Percentiles rank a stretch among this genome's conserved stretches.
Evolutionary conservation across 2,329 filamentous ascomycete species (phyloP).

Genomic region (Colletotrichum sp.): DNA sequence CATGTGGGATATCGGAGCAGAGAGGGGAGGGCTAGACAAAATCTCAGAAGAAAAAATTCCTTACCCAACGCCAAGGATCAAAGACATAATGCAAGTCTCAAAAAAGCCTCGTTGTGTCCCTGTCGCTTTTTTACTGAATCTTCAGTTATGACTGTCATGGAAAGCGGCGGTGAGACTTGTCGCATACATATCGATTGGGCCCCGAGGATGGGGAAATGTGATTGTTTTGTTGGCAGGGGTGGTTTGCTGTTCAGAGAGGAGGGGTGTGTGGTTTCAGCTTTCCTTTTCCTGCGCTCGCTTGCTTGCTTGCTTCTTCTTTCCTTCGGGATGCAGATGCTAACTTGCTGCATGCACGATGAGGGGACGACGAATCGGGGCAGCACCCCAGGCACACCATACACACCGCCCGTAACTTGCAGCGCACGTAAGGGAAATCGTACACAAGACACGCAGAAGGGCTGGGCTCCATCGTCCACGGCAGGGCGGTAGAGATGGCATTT

Average conservation of each 20-base stretch:
- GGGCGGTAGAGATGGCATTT: background rate
- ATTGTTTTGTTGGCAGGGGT: background rate
- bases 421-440: conserved; percentile 12
- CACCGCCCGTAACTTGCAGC: background rate
- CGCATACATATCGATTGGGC: background rate
- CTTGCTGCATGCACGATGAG: conserved; percentile 3
- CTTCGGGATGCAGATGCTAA: background rate
- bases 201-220: background rate
- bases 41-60: background rate
- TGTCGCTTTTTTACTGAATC: background rate
- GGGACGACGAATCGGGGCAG: conserved; percentile 12
- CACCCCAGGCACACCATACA: background rate
- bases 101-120: background rate
- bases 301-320: background rate
- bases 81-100: background rate
- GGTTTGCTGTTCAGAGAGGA: background rate
- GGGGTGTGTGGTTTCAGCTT: conserved; percentile 6
- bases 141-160: background rate
- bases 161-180: background rate
- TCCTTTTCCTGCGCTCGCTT: background rate
- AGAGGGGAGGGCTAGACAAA: background rate
- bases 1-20: background rate
- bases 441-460: background rate
- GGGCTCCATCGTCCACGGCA: background rate
- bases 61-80: background rate